Evolutionary conservation across 257 asterid genomes (phyloP).

Genomic region (Paulownia fortunei): DNA sequence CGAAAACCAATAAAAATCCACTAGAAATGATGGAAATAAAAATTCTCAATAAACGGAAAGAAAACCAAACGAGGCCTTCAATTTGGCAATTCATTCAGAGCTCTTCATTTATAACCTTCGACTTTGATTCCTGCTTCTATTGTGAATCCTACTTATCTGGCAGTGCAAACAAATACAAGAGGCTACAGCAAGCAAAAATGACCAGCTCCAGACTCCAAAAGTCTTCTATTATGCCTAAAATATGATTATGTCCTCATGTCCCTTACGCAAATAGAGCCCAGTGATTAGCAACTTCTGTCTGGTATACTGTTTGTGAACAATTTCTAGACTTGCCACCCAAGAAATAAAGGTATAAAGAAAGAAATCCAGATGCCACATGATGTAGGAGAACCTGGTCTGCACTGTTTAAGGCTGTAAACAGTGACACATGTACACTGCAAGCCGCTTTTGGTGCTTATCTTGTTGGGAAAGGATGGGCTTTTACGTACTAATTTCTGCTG

Average conservation of each 20-base stretch:
- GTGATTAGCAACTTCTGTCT: neutral
- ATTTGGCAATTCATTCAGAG: neutral
- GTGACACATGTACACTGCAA: neutral
- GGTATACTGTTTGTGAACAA: neutral
- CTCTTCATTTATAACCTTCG: neutral
- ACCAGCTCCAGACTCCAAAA: neutral
- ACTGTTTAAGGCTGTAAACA: conserved; percentile 1
- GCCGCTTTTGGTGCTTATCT: neutral
- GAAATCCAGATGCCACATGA: neutral
- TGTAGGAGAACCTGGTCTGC: neutral
- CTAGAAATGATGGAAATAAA: no score
- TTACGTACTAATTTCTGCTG: neutral
- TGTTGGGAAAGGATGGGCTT: neutral
- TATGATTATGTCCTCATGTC: neutral
- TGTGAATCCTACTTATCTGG: neutral
- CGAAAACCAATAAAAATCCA: no score
- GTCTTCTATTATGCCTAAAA: neutral
- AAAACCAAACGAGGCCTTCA: no score
- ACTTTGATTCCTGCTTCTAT: neutral
- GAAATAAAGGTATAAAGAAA: neutral
- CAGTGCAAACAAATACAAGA: neutral
- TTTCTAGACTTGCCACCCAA: neutral
- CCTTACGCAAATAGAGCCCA: neutral
- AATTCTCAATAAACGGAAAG: no score
- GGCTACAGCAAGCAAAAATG: neutral